Base-by-base conservation (phyloP, 345 rosid genomes). In the Trapa incisa region DNA sequence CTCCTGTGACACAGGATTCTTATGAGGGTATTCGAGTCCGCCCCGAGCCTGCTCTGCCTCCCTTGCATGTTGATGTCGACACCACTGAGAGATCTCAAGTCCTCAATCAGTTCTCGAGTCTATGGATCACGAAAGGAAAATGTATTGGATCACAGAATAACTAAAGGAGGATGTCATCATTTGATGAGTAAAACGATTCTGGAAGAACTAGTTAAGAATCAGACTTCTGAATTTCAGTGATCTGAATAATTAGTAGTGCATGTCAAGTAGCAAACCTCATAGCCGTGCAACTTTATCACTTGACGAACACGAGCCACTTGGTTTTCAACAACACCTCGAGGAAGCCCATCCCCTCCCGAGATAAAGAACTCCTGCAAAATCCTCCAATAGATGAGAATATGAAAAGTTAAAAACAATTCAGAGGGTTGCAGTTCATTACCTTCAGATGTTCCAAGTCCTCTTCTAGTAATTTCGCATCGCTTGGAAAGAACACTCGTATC, bases 301-400 rank as follows among this genome's bases (percentile, higher is more conserved):
- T 76, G 85, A 64, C 96, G 91, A 78, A 81, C 92, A 29, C 89
- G 93, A 29, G 96, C 88, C 35, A 89, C 83, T 76, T 94, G 96
- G 75, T 94, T 91, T 80, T 94, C 99, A 64, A 94, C 99, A 0
- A 91, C 92, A 74, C 95, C 97, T 80, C 96, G 81, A 4, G 99
- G 99, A 78, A 94, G 96, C 63, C 99, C 97, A 12, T 94, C 99
- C 65, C 96, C 96, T 60, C 96, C 96, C 66, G 97, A 94, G 60
- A 94, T 89, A 68, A 94, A 94, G 80, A 94, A 91, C 74, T 94
- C 99, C 97, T 94, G 76, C 1, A 37, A 64, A 70, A n/a, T 35
- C 16, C 48, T 60, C 50, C 9, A 12, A 70, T 10, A n/a, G 36
- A 70, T 6, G 37, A 61, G 36, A 29, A 52, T 32, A 39, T 1